phyloP scores from a whole-genome alignment of 2,329 filamentous ascomycete genomes.

The Fusarium solani-melongenae region DNA sequence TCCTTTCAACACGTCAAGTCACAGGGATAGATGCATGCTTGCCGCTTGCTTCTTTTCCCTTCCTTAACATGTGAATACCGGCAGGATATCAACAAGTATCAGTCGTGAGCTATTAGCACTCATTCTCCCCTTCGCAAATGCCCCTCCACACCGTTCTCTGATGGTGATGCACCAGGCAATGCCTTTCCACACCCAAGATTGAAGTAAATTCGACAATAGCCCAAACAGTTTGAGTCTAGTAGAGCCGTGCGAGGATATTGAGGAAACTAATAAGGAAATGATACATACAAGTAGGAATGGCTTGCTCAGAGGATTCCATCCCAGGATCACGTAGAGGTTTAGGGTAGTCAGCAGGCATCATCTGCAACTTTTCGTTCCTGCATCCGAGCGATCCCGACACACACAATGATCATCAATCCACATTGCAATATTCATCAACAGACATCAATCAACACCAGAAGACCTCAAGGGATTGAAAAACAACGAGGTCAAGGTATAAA shows the following conservation, averaged over 20 bases:
- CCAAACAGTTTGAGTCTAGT: too few species aligned
- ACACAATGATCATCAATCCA: neutral
- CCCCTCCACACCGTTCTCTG: neutral
- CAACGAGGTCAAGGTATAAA: too few species aligned
- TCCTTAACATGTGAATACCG: too few species aligned
- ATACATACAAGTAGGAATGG: neutral
- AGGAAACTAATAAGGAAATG: neutral
- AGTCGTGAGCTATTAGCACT: neutral
- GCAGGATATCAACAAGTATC: neutral
- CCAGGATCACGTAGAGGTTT: neutral
- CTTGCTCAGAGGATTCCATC: neutral
- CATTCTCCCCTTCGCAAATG: rapidly evolving
- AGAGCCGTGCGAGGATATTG: neutral
- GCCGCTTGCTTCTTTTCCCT: neutral
- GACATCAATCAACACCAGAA: neutral
- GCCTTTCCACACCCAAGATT: neutral
- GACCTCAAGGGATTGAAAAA: too few species aligned
- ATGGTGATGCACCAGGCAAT: too few species aligned
- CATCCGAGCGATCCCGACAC: neutral
- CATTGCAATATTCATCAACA: neutral
- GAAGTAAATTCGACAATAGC: neutral
- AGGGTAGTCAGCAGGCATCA: neutral
- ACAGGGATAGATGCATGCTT: neutral
- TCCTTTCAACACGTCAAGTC: neutral
- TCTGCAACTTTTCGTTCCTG: neutral